These are phyloP conservation scores for Ophiostoma sp. DNA, from an alignment of 2,329 filamentous ascomycete species.

Conservation along the genomic window DNA sequence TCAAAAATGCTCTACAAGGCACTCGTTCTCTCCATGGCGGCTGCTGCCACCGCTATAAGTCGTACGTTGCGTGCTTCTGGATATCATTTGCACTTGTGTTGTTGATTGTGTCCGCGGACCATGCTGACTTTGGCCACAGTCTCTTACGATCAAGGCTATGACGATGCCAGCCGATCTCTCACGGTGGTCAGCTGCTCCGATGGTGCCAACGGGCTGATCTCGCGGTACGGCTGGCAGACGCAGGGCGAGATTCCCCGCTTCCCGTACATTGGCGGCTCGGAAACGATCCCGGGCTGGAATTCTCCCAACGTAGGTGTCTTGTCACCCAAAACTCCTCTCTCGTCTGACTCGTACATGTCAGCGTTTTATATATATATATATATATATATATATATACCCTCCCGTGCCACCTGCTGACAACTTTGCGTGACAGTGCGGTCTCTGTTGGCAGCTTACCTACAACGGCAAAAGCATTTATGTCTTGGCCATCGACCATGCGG, in stretches of 20 bases:
- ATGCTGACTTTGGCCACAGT: constrained; percentile 37
- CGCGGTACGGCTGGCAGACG: constrained; percentile 53
- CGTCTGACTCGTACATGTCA: no score
- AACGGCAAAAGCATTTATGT: constrained; percentile 59
- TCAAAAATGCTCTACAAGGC: not conserved
- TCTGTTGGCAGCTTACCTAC: constrained; percentile 53
- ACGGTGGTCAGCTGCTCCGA: constrained; percentile 60
- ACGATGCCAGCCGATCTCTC: constrained; percentile 52
- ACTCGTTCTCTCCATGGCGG: constrained; percentile 1
- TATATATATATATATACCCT: no score
- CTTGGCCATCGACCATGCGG: constrained; percentile 87
- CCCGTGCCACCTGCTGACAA: not conserved
- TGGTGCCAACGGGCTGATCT: constrained; percentile 60
- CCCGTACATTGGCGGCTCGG: constrained; percentile 51
- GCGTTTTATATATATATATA: not conserved
- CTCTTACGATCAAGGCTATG: constrained; percentile 68
- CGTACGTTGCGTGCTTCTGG: not conserved
- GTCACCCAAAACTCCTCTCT: no score
- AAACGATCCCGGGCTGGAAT: constrained; percentile 52
- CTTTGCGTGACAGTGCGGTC: constrained; percentile 46
- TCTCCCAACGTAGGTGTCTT: constrained; percentile 36
- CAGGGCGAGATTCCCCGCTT: constrained; percentile 48
- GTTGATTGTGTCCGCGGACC: no score
- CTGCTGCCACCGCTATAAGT: not conserved
- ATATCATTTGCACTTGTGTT: no score